Conservation (phyloP, 306 rosid species). For the Luffa aegyptiaca region DNA sequence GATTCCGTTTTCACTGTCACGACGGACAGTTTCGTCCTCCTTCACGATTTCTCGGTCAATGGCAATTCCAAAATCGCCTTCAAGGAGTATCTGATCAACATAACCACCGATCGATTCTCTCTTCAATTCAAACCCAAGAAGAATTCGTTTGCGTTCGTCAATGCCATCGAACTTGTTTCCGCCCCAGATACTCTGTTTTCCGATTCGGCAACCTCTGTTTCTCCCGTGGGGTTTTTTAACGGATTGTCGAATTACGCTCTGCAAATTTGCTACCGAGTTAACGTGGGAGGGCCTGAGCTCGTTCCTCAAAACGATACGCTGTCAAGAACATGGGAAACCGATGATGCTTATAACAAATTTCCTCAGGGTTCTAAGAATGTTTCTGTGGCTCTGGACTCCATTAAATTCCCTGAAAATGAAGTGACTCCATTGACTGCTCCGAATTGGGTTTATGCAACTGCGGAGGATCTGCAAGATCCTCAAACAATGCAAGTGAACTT, state of each 20-base stretch:
- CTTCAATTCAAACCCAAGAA: slow-evolving; percentile 51
- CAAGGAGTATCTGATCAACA: slow-evolving; percentile 57
- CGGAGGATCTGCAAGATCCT: slow-evolving; percentile 37
- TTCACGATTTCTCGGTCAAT: slow-evolving; percentile 40
- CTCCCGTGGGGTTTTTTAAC: slow-evolving; percentile 25
- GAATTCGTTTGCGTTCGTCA: slow-evolving; percentile 53
- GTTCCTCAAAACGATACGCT: slow-evolving; percentile 38
- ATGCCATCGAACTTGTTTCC: slow-evolving; percentile 74
- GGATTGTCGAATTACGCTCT: slow-evolving; percentile 33
- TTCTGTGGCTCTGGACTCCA: slow-evolving; percentile 17
- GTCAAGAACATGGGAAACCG: slow-evolving; percentile 68
- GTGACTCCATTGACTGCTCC: slow-evolving; percentile 57
- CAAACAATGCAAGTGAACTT: slow-evolving; percentile 22
- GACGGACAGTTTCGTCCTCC: slow-evolving; percentile 36
- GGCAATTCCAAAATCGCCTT: slow-evolving; percentile 23
- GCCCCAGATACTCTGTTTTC: slow-evolving; percentile 50
- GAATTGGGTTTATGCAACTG: slow-evolving; percentile 40
- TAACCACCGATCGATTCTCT: slow-evolving; percentile 34
- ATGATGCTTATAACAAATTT: slow-evolving; percentile 33
- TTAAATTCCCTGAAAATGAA: slow-evolving; percentile 30
- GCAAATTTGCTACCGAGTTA: slow-evolving; percentile 47
- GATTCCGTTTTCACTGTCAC: slow-evolving; percentile 46
- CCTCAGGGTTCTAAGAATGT: slow-evolving; percentile 38
- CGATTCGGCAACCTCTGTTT: slow-evolving; percentile 33
- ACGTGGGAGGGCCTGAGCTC: slow-evolving; percentile 57